These are phyloP conservation scores for Nepenthes alata DNA, from an alignment of 179 eudicot genomes.

Conservation along the genomic window DNA sequence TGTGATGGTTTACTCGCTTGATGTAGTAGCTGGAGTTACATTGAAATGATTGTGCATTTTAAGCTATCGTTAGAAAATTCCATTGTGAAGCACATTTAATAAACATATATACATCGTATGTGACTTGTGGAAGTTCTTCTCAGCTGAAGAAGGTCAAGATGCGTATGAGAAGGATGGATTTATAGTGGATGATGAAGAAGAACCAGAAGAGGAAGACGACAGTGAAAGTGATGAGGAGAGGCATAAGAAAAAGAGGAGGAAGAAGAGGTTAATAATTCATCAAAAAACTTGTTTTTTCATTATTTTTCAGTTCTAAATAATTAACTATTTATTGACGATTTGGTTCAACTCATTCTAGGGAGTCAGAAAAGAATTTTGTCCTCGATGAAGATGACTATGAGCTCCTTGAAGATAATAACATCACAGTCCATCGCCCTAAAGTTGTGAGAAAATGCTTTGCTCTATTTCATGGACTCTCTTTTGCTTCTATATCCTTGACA, in stretches of 20 bases:
- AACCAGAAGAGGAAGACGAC: slow-evolving; percentile 56
- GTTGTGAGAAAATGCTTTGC: slow-evolving; percentile 26
- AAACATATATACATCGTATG: too few species aligned
- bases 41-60: too few species aligned
- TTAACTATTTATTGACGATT: slow-evolving; percentile 3
- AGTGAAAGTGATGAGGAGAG: slow-evolving; percentile 60
- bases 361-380: slow-evolving; percentile 46
- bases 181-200: slow-evolving; percentile 81
- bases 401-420: slow-evolving; percentile 73
- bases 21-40: too few species aligned
- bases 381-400: slow-evolving; percentile 95
- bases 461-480: background rate
- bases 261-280: slow-evolving; percentile 49
- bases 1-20: too few species aligned
- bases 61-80: too few species aligned
- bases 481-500: background rate
- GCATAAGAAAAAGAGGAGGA: slow-evolving; percentile 64
- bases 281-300: background rate
- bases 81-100: too few species aligned
- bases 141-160: slow-evolving; percentile 75
- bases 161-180: slow-evolving; percentile 90
- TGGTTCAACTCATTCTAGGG: slow-evolving; percentile 29
- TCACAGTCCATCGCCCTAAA: slow-evolving; percentile 59
- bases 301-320: background rate
- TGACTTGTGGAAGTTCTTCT: background rate